Evolutionary conservation across 768 basidiomycete species (phyloP), one percentile per base, ranked within the genome.

Genomic region (Leccinum boreale): DNA sequence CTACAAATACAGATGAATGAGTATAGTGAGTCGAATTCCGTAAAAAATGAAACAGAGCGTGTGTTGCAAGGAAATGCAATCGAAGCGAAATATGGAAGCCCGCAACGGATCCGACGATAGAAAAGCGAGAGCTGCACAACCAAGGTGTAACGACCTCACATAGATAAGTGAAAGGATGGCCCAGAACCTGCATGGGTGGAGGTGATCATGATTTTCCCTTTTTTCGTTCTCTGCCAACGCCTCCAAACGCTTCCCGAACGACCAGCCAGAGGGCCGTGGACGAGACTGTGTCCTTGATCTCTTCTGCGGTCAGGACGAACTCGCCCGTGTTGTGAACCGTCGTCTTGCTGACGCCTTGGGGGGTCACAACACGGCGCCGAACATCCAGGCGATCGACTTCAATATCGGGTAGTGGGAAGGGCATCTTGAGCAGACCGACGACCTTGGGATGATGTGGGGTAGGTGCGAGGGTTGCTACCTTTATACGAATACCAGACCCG

Each of bases 361-460:
- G 8, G 0, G 65, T 62, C 65, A 79, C 62, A 49, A 79, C 67
- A 49, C 89, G 77, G 61, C 79, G 81, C 33, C 82, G 75, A 23
- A 85, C 72, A 12, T 70, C 70, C 74, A 87, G 75, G 50, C 70
- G 74, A 64, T 89, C 85, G 21, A 95, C 79, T 61, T 89, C 85
- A 19, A 97, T 78, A 57, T 94, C 89, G 0, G 92, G 88, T 1
- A 97, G 80, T 0, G 92, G 89, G 74, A 89, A 94, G 24, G 95
- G 93, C 53, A 96, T 84, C 71, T 94, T 94, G 64, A 98, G 80
- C 75, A 94, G 85, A 36, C 87, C 89, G 45, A 98, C 89, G 21
- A 98, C 89, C 69, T 95, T 94, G 9, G 95, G 95, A 72, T 98
- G 95, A 70, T 98, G 94, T 23, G 94, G 95, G 8, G 93, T 93